phyloP scores from a whole-genome alignment of 2,329 filamentous ascomycete genomes.

The Emergomyces pasteurianus region DNA sequence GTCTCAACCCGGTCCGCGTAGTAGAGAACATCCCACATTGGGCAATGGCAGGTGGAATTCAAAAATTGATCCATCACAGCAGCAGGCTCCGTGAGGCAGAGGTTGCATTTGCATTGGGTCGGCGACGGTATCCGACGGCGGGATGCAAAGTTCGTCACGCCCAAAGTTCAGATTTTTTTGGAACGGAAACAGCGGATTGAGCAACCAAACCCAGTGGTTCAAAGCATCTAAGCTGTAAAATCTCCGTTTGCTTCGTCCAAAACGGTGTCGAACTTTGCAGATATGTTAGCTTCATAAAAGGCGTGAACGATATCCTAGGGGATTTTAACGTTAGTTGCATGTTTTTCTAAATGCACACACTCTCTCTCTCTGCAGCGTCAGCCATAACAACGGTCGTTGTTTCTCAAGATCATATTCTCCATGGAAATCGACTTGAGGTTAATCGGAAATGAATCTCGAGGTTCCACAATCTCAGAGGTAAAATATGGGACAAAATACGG shows the following conservation, averaged over 20 bases:
- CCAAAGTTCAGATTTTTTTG: slow-evolving; percentile 21
- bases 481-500: slow-evolving; percentile 30
- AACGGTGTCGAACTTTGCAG: slow-evolving; percentile 23
- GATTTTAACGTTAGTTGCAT: slow-evolving; percentile 16
- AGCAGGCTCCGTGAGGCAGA: slow-evolving; percentile 15
- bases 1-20: slow-evolving; percentile 20
- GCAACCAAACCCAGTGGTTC: too few species aligned
- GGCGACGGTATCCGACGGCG: background rate
- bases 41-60: slow-evolving; percentile 24
- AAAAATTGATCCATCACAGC: slow-evolving; percentile 20
- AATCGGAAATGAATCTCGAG: slow-evolving; percentile 17
- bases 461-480: slow-evolving; percentile 20
- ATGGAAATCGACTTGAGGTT: slow-evolving; percentile 25
- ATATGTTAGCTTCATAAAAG: slow-evolving; percentile 20
- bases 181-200: too few species aligned
- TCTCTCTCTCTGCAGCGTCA: slow-evolving; percentile 17
- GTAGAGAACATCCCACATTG: slow-evolving; percentile 27
- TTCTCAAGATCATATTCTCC: slow-evolving; percentile 26
- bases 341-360: slow-evolving; percentile 18
- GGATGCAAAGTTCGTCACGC: slow-evolving; percentile 1
- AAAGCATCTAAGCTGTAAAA: too few species aligned
- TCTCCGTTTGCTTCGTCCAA: slow-evolving; percentile 17
- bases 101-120: slow-evolving; percentile 14
- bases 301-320: slow-evolving; percentile 18
- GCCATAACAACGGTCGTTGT: slow-evolving; percentile 26